Evolutionary conservation across 169 alveolate species (phyloP), one percentile per base, ranked within the genome.

Genomic region (Eimeria maxima): DNA sequence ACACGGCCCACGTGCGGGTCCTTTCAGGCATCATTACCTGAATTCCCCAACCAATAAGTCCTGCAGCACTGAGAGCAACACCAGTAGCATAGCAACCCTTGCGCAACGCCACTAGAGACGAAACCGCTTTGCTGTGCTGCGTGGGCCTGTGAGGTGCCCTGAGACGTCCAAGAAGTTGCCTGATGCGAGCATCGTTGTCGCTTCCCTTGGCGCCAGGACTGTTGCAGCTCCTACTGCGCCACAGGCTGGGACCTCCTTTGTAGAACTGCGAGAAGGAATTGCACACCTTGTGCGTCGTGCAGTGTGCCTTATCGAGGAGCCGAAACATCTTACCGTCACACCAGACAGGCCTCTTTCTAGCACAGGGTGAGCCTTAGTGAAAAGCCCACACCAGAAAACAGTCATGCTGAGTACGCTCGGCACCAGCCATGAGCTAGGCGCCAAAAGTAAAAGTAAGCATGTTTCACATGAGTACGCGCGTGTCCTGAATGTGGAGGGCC

Each of bases 1-100:
- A 73, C 93, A 86, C 76, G 2, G 93, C 53, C 93, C 93, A 86
- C 16, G 81, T 86, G 38, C 93, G 93, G 60, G 93, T 33, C 80
- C 93, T 55, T 55, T 86, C 93, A 42, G 93, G 93, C 57, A 86
- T 60, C 42, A 86, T 27, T 63, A 38, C 3, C 67, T 86, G 93
- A 20, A 86, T 45, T 47, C 81, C 93, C 93, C 93, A 86, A 3
- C 93, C 93, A 20, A 55, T 47, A 42, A 86, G 44, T 27, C 93
- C 80, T 44, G 50, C 81, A 42, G 69, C 53, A 33, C 81, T 24
- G 55, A 86, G 81, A 63, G 63, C 80, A 86, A n/a, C 63, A 2
- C 60, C 93, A 29, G 93, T 45, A 38, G 50, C 93, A 86, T 29
- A 55, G 80, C 55, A 60, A 24, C 76, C 93, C 80, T 63, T 33